phyloP scores from a whole-genome alignment of 106 monocot species.

The Acorus gramineus region DNA sequence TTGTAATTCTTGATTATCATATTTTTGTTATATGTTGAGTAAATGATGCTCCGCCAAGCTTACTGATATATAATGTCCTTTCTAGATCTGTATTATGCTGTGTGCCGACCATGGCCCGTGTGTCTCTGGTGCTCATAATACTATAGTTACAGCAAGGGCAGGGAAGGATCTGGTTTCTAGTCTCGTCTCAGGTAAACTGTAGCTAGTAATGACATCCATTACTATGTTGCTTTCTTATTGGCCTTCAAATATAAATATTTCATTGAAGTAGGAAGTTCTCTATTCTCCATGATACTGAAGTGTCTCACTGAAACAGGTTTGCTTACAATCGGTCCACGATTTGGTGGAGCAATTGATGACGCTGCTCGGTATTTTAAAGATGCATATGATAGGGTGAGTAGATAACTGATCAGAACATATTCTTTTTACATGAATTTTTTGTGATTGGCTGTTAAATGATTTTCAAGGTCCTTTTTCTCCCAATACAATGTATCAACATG shows the following conservation, averaged over 20 bases:
- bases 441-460: no score
- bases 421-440: no score
- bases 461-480: no score
- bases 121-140: conserved; percentile 95
- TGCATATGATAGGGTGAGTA: conserved; percentile 74
- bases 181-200: conserved; percentile 71
- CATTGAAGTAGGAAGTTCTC: no score
- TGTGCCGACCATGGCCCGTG: conserved; percentile 99
- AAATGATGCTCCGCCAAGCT: no score
- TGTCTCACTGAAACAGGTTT: conserved; percentile 42
- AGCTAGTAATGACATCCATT: not conserved
- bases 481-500: no score
- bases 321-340: conserved; percentile 95
- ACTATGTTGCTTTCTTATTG: no score
- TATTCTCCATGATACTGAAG: no score
- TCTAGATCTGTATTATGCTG: conserved; percentile 87
- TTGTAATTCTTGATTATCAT: no score
- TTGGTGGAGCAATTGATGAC: conserved; percentile 99
- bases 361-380: conserved; percentile 97
- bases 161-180: conserved; percentile 96
- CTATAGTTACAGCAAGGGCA: conserved; percentile 94
- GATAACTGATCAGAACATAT: not conserved
- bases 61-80: not conserved
- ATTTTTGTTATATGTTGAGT: no score
- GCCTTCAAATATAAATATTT: no score